phyloP scores from a whole-genome alignment of 1,139 yeast species.

The Yamadazyma friedrichii region DNA sequence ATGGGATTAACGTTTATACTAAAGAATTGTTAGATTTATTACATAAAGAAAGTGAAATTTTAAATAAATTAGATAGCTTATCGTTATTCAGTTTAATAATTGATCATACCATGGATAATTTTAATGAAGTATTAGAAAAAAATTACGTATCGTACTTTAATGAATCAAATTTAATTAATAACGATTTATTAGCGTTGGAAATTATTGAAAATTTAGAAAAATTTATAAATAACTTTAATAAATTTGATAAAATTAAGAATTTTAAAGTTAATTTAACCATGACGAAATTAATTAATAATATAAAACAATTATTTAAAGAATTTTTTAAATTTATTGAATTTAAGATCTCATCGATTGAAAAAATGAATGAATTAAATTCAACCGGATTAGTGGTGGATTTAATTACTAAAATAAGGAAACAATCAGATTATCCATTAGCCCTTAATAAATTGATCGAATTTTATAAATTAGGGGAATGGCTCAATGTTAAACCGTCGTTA shows the following conservation, averaged over 20 bases:
- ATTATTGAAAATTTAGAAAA: conserved; percentile 31
- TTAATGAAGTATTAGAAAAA: conserved; percentile 19
- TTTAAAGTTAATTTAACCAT: conserved; percentile 15
- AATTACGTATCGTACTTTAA: conserved; percentile 16
- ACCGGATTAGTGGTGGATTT: conserved; percentile 68
- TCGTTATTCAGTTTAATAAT: conserved; percentile 22
- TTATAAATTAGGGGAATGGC: conserved; percentile 66
- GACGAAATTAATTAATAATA: conserved; percentile 17
- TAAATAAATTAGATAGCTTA: conserved; percentile 20
- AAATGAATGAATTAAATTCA: conserved; percentile 61
- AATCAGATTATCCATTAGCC: conserved; percentile 62
- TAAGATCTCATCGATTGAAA: conserved; percentile 42
- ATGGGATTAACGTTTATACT: conserved; percentile 57
- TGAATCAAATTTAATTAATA: conserved; percentile 16
- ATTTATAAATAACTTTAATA: conserved; percentile 9
- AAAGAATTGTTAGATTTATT: conserved; percentile 51
- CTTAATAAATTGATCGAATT: conserved; percentile 51
- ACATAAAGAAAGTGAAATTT: conserved; percentile 45
- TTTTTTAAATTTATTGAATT: conserved; percentile 55
- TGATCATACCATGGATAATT: conserved; percentile 23
- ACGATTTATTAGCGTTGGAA: conserved; percentile 43
- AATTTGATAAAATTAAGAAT: conserved; percentile 15
- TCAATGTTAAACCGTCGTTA: conserved; percentile 54
- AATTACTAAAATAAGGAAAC: conserved; percentile 57
- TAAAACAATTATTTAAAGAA: conserved; percentile 50